Conservation (phyloP, 352 stramenopile genomes). For the Phytophthora multivora region DNA sequence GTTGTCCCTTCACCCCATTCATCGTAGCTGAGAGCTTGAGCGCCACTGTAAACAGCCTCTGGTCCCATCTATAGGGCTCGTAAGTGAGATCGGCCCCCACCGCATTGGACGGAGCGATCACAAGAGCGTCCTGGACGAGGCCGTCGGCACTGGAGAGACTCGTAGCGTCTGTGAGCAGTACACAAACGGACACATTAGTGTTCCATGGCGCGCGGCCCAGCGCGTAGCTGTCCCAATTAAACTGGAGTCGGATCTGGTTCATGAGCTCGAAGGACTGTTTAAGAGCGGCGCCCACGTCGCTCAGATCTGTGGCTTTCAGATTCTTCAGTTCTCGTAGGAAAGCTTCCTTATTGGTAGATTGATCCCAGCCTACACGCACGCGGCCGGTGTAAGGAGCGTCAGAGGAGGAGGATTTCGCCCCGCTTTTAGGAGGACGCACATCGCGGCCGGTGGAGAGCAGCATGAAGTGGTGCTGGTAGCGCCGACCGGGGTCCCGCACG, state of each 20-base stretch:
- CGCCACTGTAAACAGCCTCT: constrained; percentile 80
- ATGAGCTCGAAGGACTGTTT: constrained; percentile 88
- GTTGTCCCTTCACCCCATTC: constrained; percentile 49
- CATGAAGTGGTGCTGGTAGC: constrained; percentile 91
- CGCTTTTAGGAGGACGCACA: constrained; percentile 18
- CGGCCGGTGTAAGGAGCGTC: constrained; percentile 56
- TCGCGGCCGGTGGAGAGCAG: constrained; percentile 76
- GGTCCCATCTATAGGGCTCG: constrained; percentile 88
- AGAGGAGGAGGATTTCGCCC: constrained; percentile 3
- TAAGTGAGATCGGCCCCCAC: constrained; percentile 81
- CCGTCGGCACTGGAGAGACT: constrained; percentile 67
- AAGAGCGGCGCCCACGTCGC: constrained; percentile 72
- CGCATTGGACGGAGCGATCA: constrained; percentile 65
- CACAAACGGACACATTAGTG: constrained; percentile 82
- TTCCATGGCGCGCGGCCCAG: constrained; percentile 82
- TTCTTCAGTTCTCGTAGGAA: constrained; percentile 88
- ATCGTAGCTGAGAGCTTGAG: constrained; percentile 81
- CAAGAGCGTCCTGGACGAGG: constrained; percentile 74
- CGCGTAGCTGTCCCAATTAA: constrained; percentile 89
- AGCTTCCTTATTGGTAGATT: constrained; percentile 84
- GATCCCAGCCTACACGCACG: constrained; percentile 86
- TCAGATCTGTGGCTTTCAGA: constrained; percentile 77
- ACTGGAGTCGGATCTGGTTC: constrained; percentile 89
- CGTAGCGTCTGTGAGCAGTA: constrained; percentile 85
- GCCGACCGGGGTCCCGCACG: constrained; percentile 77